Evolutionary conservation across 768 basidiomycete genomes (phyloP).

Genomic region (Lentinula sp.): DNA sequence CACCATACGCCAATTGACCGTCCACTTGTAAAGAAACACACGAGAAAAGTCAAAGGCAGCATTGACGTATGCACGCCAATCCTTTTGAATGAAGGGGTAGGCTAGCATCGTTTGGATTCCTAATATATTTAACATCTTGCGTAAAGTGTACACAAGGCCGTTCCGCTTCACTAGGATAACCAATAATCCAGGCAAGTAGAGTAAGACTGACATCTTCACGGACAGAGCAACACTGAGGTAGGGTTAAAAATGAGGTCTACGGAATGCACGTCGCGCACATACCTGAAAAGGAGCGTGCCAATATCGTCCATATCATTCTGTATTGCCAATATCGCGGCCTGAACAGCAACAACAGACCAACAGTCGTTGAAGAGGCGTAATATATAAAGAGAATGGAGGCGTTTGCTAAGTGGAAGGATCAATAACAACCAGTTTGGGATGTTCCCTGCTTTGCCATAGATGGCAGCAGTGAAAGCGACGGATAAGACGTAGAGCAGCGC

Average conservation of each 20-base stretch:
- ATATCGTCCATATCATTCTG: constrained; percentile 53
- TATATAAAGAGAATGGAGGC: constrained; percentile 89
- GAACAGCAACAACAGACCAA: constrained; percentile 67
- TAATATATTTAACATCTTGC: constrained; percentile 42
- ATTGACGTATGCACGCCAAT: constrained; percentile 59
- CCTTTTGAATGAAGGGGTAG: constrained; percentile 58
- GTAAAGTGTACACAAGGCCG: constrained; percentile 48
- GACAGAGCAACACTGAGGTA: constrained; percentile 70
- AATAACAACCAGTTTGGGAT: constrained; percentile 70
- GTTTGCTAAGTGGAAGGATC: constrained; percentile 81
- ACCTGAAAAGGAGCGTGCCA: constrained; percentile 74
- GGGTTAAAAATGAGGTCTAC: neutral
- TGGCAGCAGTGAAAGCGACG: constrained; percentile 55
- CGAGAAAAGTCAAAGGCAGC: constrained; percentile 85
- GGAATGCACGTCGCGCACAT: constrained; percentile 14
- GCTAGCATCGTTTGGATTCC: constrained; percentile 59
- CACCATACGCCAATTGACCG: constrained; percentile 95
- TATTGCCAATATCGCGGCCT: constrained; percentile 63
- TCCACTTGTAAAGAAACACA: constrained; percentile 92
- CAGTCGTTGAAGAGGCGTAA: constrained; percentile 95
- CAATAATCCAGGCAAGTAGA: constrained; percentile 86
- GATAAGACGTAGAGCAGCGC: constrained; percentile 65
- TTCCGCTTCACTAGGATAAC: constrained; percentile 74
- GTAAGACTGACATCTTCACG: constrained; percentile 89
- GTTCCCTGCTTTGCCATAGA: constrained; percentile 58